Evolutionary conservation across 306 rosid species (phyloP), one percentile per base, ranked within the genome.

Genomic region (Betula pendula): DNA sequence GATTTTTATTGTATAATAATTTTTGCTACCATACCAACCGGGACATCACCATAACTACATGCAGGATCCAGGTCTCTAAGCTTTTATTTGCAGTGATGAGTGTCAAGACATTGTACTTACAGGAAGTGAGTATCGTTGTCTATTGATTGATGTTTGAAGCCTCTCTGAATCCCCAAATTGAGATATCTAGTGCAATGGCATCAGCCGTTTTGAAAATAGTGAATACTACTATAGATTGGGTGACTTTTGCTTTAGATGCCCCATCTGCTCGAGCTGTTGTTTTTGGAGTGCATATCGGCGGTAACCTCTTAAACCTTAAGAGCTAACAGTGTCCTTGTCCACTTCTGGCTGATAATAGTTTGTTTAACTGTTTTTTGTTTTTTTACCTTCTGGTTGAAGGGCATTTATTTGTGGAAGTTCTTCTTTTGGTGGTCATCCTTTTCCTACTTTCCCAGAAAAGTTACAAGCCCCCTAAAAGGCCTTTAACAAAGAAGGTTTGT

Each of bases 391-490:
- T 82, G 71, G 29, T 82, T 82, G 81, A 84, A 95, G 99, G 99
- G 33, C 99, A 92, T 88, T 83, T 90, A 45, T 89, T 95, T 73
- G 87, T 95, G 59, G 98, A 92, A 77, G 96, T 81, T 74, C 83
- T 95, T 75, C 96, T 95, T 73, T 51, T 89, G 56, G 90, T 90
- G 59, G 99, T 95, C 77, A 95, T 95, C 56, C 81, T 92, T 79
- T 87, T 90, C 84, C 85, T 95, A 65, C 96, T 95, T 73, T 92
- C 97, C 53, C 97, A 89, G 86, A 95, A 95, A 79, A 95, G 99
- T 88, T 95, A 95, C 91, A 95, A 87, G 81, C 99, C 97, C 52
- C 99, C 99, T 43, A 95, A 91, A 80, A 85, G 97, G 77, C 99
- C 99, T 51, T 82, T 95, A 74, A 85, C 93, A 17, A 79, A 86